Conservation (phyloP, 2,329 filamentous ascomycete species). For the Diaporthe nobilis region DNA sequence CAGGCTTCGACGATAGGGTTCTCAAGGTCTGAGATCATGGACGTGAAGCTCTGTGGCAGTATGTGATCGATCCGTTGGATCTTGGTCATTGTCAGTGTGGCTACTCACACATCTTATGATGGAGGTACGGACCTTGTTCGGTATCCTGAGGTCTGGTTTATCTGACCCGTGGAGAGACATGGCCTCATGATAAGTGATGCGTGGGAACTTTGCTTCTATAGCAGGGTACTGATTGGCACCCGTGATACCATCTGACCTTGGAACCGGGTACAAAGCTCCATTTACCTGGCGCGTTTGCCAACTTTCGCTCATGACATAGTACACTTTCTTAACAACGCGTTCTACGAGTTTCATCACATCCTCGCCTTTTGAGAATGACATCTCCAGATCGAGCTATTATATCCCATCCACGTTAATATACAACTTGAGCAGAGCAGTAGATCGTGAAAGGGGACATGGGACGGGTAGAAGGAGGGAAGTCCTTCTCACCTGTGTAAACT, state of each 20-base stretch:
- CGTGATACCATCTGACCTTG: background rate
- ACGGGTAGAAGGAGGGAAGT: background rate
- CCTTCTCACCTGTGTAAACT: conserved; percentile 85
- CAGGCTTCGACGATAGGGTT: conserved; percentile 82
- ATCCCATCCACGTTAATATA: background rate
- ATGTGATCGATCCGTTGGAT: conserved; percentile 77
- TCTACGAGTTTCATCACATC: conserved; percentile 76
- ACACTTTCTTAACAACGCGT: conserved; percentile 67
- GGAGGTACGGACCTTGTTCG: conserved; percentile 67
- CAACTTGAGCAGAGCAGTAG: background rate
- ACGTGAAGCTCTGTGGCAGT: conserved; percentile 74
- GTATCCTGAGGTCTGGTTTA: conserved; percentile 90
- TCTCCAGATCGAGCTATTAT: conserved; percentile 87
- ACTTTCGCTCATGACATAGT: conserved; percentile 62
- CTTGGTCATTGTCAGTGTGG: conserved; percentile 53
- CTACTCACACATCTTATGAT: conserved; percentile 31
- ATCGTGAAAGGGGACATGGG: background rate
- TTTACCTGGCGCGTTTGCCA: conserved; percentile 51
- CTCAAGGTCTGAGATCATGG: conserved; percentile 80
- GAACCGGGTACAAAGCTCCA: conserved; percentile 48
- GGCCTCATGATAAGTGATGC: conserved; percentile 79
- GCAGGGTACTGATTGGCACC: conserved; percentile 44
- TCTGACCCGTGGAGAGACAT: conserved; percentile 89
- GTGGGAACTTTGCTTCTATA: conserved; percentile 60
- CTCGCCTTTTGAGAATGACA: conserved; percentile 83